These are phyloP conservation scores for Fomes fomentarius DNA, from an alignment of 1,284 basidiomycete genomes.

Conservation along the genomic window DNA sequence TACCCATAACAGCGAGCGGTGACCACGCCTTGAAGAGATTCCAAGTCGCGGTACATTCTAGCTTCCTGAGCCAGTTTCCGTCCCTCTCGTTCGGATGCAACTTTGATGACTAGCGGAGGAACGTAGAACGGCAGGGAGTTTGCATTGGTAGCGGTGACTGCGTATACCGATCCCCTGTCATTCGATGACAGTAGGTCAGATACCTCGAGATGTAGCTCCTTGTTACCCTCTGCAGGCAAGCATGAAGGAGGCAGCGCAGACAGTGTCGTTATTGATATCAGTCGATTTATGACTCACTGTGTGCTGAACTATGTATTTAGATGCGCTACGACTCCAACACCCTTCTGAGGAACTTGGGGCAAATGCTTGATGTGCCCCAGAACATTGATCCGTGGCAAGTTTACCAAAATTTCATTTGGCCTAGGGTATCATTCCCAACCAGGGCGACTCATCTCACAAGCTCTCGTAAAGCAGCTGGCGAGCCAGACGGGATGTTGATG, in stretches of 20 bases:
- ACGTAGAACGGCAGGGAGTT: not conserved
- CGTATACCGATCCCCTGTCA: not conserved
- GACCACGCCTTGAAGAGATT: not conserved
- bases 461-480: no score
- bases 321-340: no score
- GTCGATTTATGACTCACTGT: no score
- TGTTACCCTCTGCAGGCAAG: not conserved
- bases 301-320: no score
- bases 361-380: no score
- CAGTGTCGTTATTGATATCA: no score
- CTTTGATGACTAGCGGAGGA: slow-evolving; percentile 1
- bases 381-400: no score
- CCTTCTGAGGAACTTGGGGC: no score
- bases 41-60: not conserved
- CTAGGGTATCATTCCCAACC: no score
- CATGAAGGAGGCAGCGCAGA: not conserved
- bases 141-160: not conserved
- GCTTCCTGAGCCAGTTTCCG: not conserved
- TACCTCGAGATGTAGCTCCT: not conserved
- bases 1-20: not conserved
- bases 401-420: no score
- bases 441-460: no score
- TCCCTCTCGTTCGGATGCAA: not conserved
- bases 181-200: not conserved
- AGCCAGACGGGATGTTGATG: no score